A percentile compares a stretch with the other conserved stretches of the same genome.
Conservation (phyloP, 83 land plant species). For the Thuja plicata region DNA sequence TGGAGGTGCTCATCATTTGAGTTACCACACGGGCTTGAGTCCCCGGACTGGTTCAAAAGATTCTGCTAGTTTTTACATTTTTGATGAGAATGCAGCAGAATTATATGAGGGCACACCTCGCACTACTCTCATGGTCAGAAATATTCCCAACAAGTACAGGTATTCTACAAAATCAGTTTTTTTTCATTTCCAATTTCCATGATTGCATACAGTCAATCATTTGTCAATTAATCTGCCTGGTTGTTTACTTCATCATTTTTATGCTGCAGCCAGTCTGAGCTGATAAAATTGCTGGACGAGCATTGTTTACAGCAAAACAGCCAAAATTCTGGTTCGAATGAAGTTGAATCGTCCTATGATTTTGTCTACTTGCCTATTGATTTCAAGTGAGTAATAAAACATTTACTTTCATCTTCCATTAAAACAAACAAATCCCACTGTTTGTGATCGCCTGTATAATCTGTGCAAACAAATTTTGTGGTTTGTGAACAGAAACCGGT, state of each 20-base stretch:
- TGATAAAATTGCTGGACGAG: constrained; percentile 37
- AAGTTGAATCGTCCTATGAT: constrained; percentile 43
- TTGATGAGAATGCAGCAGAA: constrained; percentile 24
- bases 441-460: too few species aligned
- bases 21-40: neutral
- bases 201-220: too few species aligned
- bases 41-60: neutral
- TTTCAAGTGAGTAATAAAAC: constrained; percentile 33
- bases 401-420: neutral
- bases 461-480: neutral
- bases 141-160: constrained; percentile 61
- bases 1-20: neutral
- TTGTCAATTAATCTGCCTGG: too few species aligned
- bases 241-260: neutral
- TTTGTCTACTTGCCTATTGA: constrained; percentile 56
- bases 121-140: constrained; percentile 53
- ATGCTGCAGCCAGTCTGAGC: constrained; percentile 34
- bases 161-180: neutral
- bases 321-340: neutral
- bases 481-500: constrained; percentile 23
- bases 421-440: too few species aligned
- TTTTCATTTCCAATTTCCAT: neutral
- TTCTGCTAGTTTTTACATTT: constrained; percentile 9
- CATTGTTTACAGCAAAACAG: constrained; percentile 27
- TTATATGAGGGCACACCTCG: constrained; percentile 12